Conservation (phyloP, 2,329 filamentous ascomycete genomes). For the Pyricularia grisea region DNA sequence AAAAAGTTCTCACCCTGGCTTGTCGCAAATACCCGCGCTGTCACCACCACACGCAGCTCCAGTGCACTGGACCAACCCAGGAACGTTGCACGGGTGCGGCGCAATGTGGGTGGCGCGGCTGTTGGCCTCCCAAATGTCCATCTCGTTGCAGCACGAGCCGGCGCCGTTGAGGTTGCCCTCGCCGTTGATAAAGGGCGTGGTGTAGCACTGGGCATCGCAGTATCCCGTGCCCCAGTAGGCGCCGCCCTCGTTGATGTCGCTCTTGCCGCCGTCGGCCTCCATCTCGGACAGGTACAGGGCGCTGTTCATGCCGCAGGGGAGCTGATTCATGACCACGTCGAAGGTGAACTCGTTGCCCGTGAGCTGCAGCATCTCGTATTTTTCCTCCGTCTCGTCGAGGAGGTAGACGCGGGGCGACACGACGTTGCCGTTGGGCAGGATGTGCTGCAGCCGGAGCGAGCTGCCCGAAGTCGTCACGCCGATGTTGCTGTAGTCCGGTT, state of each 20-base stretch:
- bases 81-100: conserved; percentile 37
- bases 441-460: conserved; percentile 8
- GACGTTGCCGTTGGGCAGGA: conserved; percentile 6
- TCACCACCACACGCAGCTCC: conserved; percentile 36
- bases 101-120: conserved; percentile 31
- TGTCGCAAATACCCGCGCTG: conserved; percentile 30
- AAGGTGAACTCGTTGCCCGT: conserved; percentile 52
- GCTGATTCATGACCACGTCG: conserved; percentile 50
- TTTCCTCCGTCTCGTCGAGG: conserved; percentile 37
- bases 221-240: conserved; percentile 54
- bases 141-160: conserved; percentile 43
- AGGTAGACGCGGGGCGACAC: conserved; percentile 42
- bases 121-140: conserved; percentile 49
- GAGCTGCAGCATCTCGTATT: conserved; percentile 48
- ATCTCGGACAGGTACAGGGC: conserved; percentile 51
- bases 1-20: conserved; percentile 29
- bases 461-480: conserved; percentile 6
- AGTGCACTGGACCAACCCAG: conserved; percentile 31
- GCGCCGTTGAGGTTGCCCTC: conserved; percentile 30
- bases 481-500: conserved; percentile 6
- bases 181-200: conserved; percentile 39
- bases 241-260: conserved; percentile 43
- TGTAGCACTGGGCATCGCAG: conserved; percentile 51
- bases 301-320: conserved; percentile 55
- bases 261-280: conserved; percentile 49